Base-by-base conservation (phyloP, 208 protist genomes). In the Naegleria lovaniensis region DNA sequence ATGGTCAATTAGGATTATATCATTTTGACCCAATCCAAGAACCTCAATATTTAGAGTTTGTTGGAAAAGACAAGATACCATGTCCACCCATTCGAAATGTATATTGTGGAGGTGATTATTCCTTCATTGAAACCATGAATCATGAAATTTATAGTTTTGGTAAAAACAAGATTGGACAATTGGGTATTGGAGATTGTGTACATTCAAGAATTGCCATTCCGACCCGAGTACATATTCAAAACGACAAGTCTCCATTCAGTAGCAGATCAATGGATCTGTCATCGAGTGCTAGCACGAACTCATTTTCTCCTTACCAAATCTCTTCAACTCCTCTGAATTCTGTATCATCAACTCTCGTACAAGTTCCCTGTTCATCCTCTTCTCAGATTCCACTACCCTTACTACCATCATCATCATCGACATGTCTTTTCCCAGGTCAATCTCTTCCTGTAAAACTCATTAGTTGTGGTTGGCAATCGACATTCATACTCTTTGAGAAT, bases 81-180 rank as follows among this genome's bases (percentile, higher is more conserved):
- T 79, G 67, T 79, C 67, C 67, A 79, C 67, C 67, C 16, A 79
- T 79, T 15, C 25, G 16, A 33, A 36, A 79, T 79, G n/a, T 79
- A 0, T 79, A 36, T 33, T 79, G 67, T 79, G 67, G 67, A 79
- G 67, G 67, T 79, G 67, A 79, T 36, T 79, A 79, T 79, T 79
- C 67, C 29, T 79, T 79, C n/a, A 79, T 79, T 36, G 16, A 36
- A 33, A 79, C 67, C 9, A 33, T 36, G 9, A 9, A 79, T 36
- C 67, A 79, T 79, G 25, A 79, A 36, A 79, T 79, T 33, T 79
- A 79, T 36, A 36, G 67, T 79, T 79, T 79, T 79, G 67, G 67
- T 79, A 79, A 79, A 33, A 79, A 79, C 9, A 79, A 79, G n/a
- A 79, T 79, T 79, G 67, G 67, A 13, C 67, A 79, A 79, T 36